Evolutionary conservation across 2,329 filamentous ascomycete species (phyloP).

Genomic region (Colletotrichum sp.): DNA sequence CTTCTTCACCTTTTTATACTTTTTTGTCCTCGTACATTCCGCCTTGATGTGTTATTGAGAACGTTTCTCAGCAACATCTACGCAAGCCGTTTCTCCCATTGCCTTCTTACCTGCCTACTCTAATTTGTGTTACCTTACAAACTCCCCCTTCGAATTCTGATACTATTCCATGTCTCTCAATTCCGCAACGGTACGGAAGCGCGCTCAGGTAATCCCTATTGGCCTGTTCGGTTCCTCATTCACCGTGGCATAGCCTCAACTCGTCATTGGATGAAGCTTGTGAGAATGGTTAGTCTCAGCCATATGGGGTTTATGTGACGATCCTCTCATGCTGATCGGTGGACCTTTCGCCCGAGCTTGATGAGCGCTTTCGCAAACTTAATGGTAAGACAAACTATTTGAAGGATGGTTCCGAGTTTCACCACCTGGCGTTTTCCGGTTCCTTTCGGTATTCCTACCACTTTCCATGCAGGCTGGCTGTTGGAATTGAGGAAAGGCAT

Average conservation of each 20-base stretch:
- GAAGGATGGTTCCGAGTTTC: not conserved
- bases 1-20: not conserved
- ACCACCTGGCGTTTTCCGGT: not conserved
- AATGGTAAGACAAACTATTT: not conserved
- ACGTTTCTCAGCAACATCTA: not conserved
- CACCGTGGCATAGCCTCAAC: not conserved
- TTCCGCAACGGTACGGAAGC: not conserved
- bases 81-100: not conserved
- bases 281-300: not conserved
- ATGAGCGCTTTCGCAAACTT: not conserved
- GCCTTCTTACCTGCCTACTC: not conserved
- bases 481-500: not conserved
- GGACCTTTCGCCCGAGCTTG: not conserved
- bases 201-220: not conserved
- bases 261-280: not conserved
- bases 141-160: not conserved
- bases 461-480: not conserved
- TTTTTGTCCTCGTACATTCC: not conserved
- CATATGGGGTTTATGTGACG: not conserved
- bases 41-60: not conserved
- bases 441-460: not conserved
- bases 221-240: not conserved
- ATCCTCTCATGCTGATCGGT: not conserved
- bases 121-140: not conserved
- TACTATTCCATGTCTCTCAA: not conserved